Base-by-base conservation (phyloP, 1,284 basidiomycete genomes). In the Microbotryomycetes sp. region DNA sequence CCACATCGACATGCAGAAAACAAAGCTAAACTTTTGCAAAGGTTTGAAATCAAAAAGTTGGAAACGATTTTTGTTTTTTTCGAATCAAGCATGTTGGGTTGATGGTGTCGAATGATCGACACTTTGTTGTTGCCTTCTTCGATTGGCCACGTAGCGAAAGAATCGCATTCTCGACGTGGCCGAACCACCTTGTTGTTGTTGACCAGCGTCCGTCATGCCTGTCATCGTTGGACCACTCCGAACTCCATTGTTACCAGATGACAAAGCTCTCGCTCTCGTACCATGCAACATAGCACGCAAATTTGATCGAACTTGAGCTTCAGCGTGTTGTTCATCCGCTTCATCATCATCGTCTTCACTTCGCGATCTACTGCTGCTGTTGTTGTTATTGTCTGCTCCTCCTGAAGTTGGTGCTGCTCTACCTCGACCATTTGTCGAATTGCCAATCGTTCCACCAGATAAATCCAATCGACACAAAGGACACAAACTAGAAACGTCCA, bases 401-500 rank as follows among this genome's bases (percentile, higher is more conserved):
- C n/a, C n/a, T n/a, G n/a, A n/a, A n/a, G n/a, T n/a, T n/a, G n/a
- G n/a, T n/a, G n/a, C n/a, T n/a, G n/a, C n/a, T n/a, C n/a, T n/a
- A n/a, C n/a, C n/a, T n/a, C n/a, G n/a, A n/a, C n/a, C n/a, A n/a
- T n/a, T n/a, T n/a, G n/a, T n/a, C n/a, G n/a, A n/a, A n/a, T n/a
- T n/a, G n/a, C n/a, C n/a, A n/a, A n/a, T n/a, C n/a, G n/a, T n/a
- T n/a, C n/a, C n/a, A 19, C 31, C 50, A 45, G 42, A 42, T 6
- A 74, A 61, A 59, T 74, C 73, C 31, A 72, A 65, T 12, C 92
- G 82, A 75, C 92, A 96, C 48, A 96, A 81, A 2, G 92, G 92
- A 76, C 92, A 96, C 53, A 87, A 87, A 64, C 85, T 86, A 0
- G 89, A 91, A n/a, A 93, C 81, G 69, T 91, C 85, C 46, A 94